Conservation (phyloP, 2,329 filamentous ascomycete genomes). For the Venturia nashicola region DNA sequence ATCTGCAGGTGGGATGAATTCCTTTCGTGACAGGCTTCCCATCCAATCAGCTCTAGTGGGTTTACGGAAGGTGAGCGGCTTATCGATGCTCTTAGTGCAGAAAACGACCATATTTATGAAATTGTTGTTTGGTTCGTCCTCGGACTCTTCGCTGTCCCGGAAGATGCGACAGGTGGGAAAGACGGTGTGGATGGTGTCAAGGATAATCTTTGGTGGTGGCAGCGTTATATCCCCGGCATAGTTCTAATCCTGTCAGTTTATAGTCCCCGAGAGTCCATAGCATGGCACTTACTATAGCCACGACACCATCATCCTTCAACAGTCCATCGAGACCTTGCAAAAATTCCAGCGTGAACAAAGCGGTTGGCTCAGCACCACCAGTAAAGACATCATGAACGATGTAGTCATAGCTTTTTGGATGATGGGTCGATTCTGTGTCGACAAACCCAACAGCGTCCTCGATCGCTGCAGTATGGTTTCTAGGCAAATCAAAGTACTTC, state of each 20-base stretch:
- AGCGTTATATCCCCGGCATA: slow-evolving; percentile 82
- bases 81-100: slow-evolving; percentile 54
- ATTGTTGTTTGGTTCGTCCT: slow-evolving; percentile 43
- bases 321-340: slow-evolving; percentile 57
- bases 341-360: slow-evolving; percentile 81
- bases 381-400: slow-evolving; percentile 98
- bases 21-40: slow-evolving; percentile 54
- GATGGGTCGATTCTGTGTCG: slow-evolving; percentile 34
- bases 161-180: slow-evolving; percentile 90
- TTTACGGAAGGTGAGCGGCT: slow-evolving; percentile 51
- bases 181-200: slow-evolving; percentile 68
- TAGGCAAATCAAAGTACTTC: slow-evolving; percentile 69
- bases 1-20: slow-evolving; percentile 59
- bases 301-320: slow-evolving; percentile 64
- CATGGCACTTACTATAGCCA: slow-evolving; percentile 61
- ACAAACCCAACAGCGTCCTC: slow-evolving; percentile 69
- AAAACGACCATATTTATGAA: slow-evolving; percentile 97
- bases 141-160: slow-evolving; percentile 48
- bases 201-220: slow-evolving; percentile 62
- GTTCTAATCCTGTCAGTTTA: slow-evolving; percentile 45
- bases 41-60: slow-evolving; percentile 56
- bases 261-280: not conserved
- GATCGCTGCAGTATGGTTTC: slow-evolving; percentile 68
- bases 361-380: slow-evolving; percentile 79
- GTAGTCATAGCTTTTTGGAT: slow-evolving; percentile 57